Evolutionary conservation across 2,329 filamentous ascomycete genomes (phyloP), one percentile per base, ranked within the genome.

Genomic region (Apiospora sp.): DNA sequence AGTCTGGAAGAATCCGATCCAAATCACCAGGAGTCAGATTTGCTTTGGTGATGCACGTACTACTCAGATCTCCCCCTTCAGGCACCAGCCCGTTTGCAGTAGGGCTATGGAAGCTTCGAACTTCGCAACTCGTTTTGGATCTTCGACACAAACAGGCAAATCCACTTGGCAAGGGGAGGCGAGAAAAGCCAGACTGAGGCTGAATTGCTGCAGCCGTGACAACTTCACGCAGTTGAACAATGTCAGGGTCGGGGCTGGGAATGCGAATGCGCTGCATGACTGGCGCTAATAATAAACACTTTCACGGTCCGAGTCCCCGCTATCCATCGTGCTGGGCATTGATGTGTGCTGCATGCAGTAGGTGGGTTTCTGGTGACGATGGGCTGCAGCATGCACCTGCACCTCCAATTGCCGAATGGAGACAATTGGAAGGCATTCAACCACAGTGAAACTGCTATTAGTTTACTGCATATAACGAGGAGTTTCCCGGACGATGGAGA

Each of bases 251-350:
- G 27, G 27, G 5, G 44, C 22, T 61, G 27, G 58, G 58, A 41
- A 64, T 64, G 34, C 30, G 54, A 58, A 61, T 22, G 19, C 7
- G 51, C 10, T 34, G 58, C 58, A 64, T 64, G 58, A 64, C 58
- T 64, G 34, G 58, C 19, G 46, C 58, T 64, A 64, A 64, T 64
- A 64, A 64, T 64, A 64, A 64, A 64, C 34, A n/a, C 58, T n/a
- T 54, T 41, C 34, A n/a, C 58, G 19, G 58, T 64, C 58, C 58
- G 58, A 64, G 58, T 64, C 58, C 58, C 58, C 58, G 34, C 58
- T 64, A 41, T n/a, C 58, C 58, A 64, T 64, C 34, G n/a, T 64
- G 58, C 58, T 64, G 34, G 58, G 30, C 58, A 64, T 41, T 41
- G 27, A 30, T 30, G 16, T 37, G 54, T 34, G 54, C 54, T 37